Percentiles rank a stretch among this genome's conserved stretches.
Conservation (phyloP, 1,139 yeast species). For the Geotrichum macrosporum region DNA sequence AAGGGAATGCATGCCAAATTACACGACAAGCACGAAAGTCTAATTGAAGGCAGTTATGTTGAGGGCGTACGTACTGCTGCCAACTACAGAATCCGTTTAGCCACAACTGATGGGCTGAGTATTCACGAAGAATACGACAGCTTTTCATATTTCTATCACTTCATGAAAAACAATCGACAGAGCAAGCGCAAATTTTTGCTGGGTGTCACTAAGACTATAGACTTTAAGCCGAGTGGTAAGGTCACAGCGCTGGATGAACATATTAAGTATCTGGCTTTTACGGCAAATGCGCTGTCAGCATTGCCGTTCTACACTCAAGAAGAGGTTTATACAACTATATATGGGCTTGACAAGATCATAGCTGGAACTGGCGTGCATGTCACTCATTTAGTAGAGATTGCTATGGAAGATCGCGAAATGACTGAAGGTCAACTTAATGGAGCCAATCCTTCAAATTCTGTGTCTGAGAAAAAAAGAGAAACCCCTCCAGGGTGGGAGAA, state of each 20-base stretch:
- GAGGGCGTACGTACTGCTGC: slow-evolving; percentile 62
- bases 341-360: slow-evolving; percentile 31
- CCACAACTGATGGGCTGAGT: too few species aligned
- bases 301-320: slow-evolving; percentile 43
- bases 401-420: slow-evolving; percentile 16
- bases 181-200: slow-evolving; percentile 48
- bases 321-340: slow-evolving; percentile 39
- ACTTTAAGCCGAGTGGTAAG: slow-evolving; percentile 30
- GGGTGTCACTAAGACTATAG: slow-evolving; percentile 39
- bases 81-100: slow-evolving; percentile 40
- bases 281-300: slow-evolving; percentile 42
- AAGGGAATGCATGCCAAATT: slow-evolving; percentile 50
- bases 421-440: not conserved
- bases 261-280: slow-evolving; percentile 39
- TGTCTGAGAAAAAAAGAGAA: not conserved
- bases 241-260: slow-evolving; percentile 23
- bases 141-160: slow-evolving; percentile 41
- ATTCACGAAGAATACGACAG: slow-evolving; percentile 26
- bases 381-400: slow-evolving; percentile 25
- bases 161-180: slow-evolving; percentile 44
- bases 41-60: slow-evolving; percentile 59
- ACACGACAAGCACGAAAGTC: slow-evolving; percentile 62
- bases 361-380: slow-evolving; percentile 42
- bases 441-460: not conserved
- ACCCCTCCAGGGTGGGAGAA: slow-evolving; percentile 12